Evolutionary conservation across 2,329 filamentous ascomycete genomes (phyloP).

Genomic region (Microcyclospora tardicrescens): DNA sequence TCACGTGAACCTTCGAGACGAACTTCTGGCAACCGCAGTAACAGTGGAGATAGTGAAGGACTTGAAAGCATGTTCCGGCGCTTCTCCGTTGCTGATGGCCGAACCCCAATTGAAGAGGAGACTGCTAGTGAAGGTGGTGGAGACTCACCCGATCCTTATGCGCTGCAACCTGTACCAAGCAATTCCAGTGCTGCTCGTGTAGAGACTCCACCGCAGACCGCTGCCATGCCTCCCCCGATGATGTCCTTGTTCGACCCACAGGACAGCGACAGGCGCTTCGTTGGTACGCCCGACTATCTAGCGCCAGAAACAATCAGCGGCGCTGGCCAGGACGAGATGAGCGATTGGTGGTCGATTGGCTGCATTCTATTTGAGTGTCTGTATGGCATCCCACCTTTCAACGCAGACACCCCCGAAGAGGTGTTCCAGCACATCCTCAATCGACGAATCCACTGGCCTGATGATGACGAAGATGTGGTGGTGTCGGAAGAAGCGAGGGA

Average conservation of each 20-base stretch:
- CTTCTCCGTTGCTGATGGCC: conserved; percentile 44
- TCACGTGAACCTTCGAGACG: conserved; percentile 48
- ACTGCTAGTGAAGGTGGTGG: conserved; percentile 56
- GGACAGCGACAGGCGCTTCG: conserved; percentile 83
- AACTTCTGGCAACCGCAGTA: conserved; percentile 72
- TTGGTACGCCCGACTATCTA: conserved; percentile 92
- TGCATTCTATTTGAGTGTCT: conserved; percentile 96
- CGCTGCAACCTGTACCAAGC: conserved; percentile 48
- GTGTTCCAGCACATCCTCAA: conserved; percentile 95
- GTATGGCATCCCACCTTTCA: conserved; percentile 86
- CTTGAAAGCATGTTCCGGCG: conserved; percentile 69
- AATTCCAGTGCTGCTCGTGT: conserved; percentile 30
- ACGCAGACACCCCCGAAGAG: conserved; percentile 75
- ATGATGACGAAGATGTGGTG: conserved; percentile 50
- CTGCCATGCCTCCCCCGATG: conserved; percentile 77
- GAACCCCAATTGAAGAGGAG: conserved; percentile 61
- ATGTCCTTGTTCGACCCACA: conserved; percentile 91
- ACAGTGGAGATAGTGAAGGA: conserved; percentile 81
- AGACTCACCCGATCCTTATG: conserved; percentile 60
- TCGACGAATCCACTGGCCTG: conserved; percentile 84
- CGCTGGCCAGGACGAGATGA: conserved; percentile 89
- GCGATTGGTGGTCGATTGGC: conserved; percentile 99
- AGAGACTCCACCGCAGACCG: conserved; percentile 47
- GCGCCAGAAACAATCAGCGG: conserved; percentile 95
- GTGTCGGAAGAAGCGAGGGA: conserved; percentile 84